A percentile compares a stretch with the other conserved stretches of the same genome.
phyloP scores from a whole-genome alignment of 2,329 filamentous ascomycete genomes.

The Blastomyces emzantsi region DNA sequence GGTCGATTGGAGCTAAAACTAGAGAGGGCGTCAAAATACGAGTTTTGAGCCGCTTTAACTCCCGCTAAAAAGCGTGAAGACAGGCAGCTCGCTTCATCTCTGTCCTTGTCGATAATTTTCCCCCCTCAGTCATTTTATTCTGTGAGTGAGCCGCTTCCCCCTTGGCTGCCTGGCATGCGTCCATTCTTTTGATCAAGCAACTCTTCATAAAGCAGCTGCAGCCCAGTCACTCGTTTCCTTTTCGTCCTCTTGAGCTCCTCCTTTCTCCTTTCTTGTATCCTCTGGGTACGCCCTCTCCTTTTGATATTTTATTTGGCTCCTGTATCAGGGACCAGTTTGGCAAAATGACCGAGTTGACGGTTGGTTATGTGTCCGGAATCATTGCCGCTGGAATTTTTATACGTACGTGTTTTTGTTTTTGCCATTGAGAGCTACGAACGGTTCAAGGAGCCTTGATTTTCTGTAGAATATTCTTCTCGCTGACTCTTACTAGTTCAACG shows the following conservation, averaged over 20 bases:
- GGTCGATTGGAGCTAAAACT: not conserved
- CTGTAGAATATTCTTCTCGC: not conserved
- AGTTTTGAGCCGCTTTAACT: not conserved
- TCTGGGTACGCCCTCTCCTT: not conserved
- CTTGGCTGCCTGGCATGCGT: not conserved
- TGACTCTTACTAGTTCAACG: slow-evolving; percentile 27
- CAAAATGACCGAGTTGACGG: slow-evolving; percentile 20
- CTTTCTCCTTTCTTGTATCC: not conserved
- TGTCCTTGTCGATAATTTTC: not conserved
- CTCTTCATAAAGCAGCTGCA: not conserved
- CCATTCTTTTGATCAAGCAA: not conserved
- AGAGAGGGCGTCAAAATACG: not conserved
- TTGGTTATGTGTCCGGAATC: slow-evolving; percentile 35
- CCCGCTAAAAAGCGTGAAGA: not conserved
- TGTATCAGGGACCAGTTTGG: not conserved
- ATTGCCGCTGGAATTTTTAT: slow-evolving; percentile 33
- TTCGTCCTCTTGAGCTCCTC: not conserved
- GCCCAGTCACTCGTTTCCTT: not conserved
- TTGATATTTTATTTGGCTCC: not conserved
- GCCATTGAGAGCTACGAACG: not conserved
- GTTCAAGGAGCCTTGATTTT: not conserved
- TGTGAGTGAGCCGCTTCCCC: not conserved
- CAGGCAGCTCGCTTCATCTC: not conserved
- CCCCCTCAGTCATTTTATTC: not conserved
- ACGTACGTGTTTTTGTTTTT: slow-evolving; percentile 16